phyloP scores from a whole-genome alignment of 305 asterid genomes.

The Striga hermonthica region DNA sequence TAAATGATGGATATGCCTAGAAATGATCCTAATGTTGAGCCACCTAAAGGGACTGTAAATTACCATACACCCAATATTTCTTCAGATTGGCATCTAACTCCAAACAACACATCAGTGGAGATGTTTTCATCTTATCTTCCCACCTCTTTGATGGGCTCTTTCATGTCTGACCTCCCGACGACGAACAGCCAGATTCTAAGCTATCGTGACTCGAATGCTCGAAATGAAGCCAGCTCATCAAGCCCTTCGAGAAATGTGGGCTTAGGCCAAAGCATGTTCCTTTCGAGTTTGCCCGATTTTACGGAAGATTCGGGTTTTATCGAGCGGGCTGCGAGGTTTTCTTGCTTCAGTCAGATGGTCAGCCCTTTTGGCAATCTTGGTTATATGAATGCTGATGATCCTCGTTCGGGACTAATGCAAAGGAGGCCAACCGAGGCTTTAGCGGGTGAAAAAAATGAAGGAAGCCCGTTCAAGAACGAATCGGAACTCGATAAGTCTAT shows the following conservation, averaged over 20 bases:
- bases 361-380: constrained; percentile 45
- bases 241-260: constrained; percentile 34
- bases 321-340: constrained; percentile 65
- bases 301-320: constrained; percentile 65
- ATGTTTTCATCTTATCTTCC: constrained; percentile 31
- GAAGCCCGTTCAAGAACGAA: constrained; percentile 41
- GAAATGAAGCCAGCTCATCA: constrained; percentile 37
- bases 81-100: constrained; percentile 46
- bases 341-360: constrained; percentile 53
- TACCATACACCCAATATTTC: constrained; percentile 41
- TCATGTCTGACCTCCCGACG: constrained; percentile 37
- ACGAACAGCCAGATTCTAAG: constrained; percentile 45
- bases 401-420: constrained; percentile 36
- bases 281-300: constrained; percentile 38
- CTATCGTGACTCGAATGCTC: constrained; percentile 23
- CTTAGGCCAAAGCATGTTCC: constrained; percentile 46
- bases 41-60: constrained; percentile 41
- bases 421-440: constrained; percentile 41
- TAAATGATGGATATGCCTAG: constrained; percentile 38
- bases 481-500: constrained; percentile 32
- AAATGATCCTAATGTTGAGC: constrained; percentile 40
- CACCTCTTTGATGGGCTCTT: constrained; percentile 37
- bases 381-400: constrained; percentile 36
- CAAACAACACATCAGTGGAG: constrained; percentile 32
- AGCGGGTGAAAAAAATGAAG: constrained; percentile 33